phyloP scores from a whole-genome alignment of 2,329 filamentous ascomycete species.

The Tolypocladium amazonense region DNA sequence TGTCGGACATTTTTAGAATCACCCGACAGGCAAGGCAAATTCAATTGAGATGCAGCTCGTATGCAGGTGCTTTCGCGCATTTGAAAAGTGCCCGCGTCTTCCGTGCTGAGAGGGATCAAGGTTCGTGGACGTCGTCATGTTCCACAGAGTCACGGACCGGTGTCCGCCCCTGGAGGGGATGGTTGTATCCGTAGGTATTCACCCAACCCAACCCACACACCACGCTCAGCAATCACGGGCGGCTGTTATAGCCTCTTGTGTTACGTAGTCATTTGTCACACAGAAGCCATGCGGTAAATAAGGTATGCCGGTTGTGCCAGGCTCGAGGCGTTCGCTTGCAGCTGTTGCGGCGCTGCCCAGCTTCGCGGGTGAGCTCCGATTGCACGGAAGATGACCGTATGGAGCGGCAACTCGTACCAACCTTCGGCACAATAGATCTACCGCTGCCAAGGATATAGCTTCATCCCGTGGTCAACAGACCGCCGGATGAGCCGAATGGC shows the following conservation, averaged over 20 bases:
- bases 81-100: background rate
- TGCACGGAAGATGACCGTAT: background rate
- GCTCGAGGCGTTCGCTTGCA: background rate
- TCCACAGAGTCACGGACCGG: background rate
- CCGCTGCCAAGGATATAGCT: background rate
- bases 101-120: background rate
- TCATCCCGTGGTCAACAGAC: background rate
- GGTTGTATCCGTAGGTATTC: background rate
- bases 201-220: background rate
- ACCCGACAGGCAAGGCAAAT: background rate
- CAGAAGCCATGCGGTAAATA: background rate
- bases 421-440: background rate
- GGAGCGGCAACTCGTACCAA: background rate
- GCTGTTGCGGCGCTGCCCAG: background rate
- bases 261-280: background rate
- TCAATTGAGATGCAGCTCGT: background rate
- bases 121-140: background rate
- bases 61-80: background rate
- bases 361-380: background rate
- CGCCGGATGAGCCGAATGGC: background rate
- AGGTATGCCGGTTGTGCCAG: background rate
- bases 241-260: background rate
- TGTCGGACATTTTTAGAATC: background rate
- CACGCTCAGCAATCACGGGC: background rate
- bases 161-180: background rate